Conservation (phyloP, 208 protist genomes). For the Leishmania tarentolae region DNA sequence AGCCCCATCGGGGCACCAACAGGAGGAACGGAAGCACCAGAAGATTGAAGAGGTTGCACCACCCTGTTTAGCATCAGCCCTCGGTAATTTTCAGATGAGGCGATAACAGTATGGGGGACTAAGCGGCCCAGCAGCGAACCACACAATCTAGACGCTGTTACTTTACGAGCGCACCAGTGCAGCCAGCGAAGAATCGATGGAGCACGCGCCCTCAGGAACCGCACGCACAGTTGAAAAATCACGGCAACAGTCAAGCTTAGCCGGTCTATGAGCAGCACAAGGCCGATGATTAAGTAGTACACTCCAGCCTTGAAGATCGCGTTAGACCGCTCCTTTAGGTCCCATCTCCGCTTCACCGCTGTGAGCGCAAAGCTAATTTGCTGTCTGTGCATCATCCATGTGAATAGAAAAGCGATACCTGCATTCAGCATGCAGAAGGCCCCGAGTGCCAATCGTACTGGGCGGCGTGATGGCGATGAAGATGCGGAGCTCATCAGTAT, state of each 20-base stretch:
- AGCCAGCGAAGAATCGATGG: background rate
- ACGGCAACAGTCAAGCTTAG: background rate
- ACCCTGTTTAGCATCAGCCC: background rate
- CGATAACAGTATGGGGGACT: background rate
- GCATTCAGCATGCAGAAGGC: conserved; percentile 37
- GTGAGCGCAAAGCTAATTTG: conserved; percentile 38
- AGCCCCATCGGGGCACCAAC: background rate
- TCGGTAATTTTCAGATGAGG: background rate
- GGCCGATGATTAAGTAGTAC: conserved; percentile 34
- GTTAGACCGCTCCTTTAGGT: conserved; percentile 14
- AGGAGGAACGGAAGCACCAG: background rate
- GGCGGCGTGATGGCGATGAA: background rate
- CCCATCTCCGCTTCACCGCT: conserved; percentile 23
- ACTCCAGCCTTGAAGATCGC: conserved; percentile 23
- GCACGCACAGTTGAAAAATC: background rate
- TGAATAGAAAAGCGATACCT: conserved; percentile 38
- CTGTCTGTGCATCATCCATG: conserved; percentile 40
- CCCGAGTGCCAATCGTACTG: conserved; percentile 3
- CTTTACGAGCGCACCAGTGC: background rate
- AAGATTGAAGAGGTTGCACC: background rate
- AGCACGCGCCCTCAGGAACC: background rate
- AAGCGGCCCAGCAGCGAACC: background rate
- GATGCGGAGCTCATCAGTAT: background rate
- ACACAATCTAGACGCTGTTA: background rate
- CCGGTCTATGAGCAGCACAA: conserved; percentile 14